Conservation (phyloP, 2,329 filamentous ascomycete genomes). For the Xylariales sp. region DNA sequence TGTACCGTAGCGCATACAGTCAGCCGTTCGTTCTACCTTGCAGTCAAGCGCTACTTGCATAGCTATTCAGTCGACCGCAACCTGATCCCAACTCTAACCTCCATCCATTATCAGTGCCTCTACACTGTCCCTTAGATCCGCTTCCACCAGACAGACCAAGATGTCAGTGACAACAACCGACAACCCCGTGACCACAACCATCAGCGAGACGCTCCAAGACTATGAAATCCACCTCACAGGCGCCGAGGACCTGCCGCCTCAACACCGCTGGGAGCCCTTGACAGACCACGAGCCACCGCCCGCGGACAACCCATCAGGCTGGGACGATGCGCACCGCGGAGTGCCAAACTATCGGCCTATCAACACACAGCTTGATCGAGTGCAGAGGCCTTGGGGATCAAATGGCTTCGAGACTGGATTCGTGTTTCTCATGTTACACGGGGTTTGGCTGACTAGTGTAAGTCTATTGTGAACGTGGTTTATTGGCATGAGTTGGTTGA, state of each 20-base stretch:
- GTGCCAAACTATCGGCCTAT: slow-evolving; percentile 24
- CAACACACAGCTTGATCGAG: slow-evolving; percentile 19
- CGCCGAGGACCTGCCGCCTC: slow-evolving; percentile 10
- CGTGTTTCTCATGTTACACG: slow-evolving; percentile 23
- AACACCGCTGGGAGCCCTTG: slow-evolving; percentile 15
- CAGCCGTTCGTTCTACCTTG: not conserved
- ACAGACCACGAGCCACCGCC: slow-evolving; percentile 14
- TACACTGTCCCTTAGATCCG: too few species aligned
- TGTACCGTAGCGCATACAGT: too few species aligned
- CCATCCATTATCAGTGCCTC: too few species aligned
- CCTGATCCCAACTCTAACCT: too few species aligned
- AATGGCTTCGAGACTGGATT: slow-evolving; percentile 19
- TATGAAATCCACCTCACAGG: slow-evolving; percentile 24
- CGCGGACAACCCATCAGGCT: slow-evolving; percentile 20
- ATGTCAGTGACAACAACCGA: slow-evolving; percentile 21
- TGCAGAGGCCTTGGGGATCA: slow-evolving; percentile 19
- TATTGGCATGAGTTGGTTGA: not conserved
- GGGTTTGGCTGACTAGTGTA: slow-evolving; percentile 22
- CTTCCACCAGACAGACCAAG: too few species aligned
- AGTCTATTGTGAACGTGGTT: slow-evolving; percentile 11
- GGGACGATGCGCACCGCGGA: slow-evolving; percentile 19
- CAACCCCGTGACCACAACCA: slow-evolving; percentile 17
- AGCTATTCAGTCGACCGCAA: too few species aligned
- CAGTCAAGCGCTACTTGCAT: too few species aligned
- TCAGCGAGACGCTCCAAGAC: slow-evolving; percentile 20